These are phyloP conservation scores for Bruguiera sexangula DNA, from an alignment of 345 rosid genomes.

Conservation along the genomic window DNA sequence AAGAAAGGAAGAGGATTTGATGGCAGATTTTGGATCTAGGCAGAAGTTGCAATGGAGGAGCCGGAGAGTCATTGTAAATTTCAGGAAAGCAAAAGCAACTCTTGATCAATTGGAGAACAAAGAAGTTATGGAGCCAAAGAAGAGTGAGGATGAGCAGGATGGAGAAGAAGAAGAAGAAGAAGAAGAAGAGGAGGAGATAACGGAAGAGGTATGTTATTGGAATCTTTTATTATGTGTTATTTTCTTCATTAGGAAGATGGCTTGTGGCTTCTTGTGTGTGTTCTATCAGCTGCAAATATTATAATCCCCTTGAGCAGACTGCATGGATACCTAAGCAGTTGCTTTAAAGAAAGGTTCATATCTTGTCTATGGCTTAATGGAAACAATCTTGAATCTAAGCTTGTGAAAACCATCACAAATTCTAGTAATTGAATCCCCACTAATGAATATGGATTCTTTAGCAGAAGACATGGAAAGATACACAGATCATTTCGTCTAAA, in stretches of 20 bases:
- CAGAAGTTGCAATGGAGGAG: slow-evolving; percentile 79
- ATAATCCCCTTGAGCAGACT: no score
- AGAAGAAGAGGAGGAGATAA: slow-evolving; percentile 52
- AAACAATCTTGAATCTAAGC: no score
- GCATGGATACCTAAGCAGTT: no score
- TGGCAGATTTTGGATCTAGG: slow-evolving; percentile 77
- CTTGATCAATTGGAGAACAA: slow-evolving; percentile 86
- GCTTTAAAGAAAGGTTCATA: no score
- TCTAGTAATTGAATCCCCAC: no score
- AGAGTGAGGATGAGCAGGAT: slow-evolving; percentile 53
- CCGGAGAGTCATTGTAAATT: slow-evolving; percentile 60
- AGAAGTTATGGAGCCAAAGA: slow-evolving; percentile 55
- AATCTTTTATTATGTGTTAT: background rate
- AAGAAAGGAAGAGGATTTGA: slow-evolving; percentile 58
- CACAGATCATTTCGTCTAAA: no score
- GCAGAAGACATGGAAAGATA: no score
- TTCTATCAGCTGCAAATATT: no score
- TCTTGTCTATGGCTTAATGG: no score
- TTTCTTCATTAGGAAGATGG: background rate
- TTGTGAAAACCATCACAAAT: no score
- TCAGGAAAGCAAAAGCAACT: slow-evolving; percentile 73
- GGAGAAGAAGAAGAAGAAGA: slow-evolving; percentile 52
- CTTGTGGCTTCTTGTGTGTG: background rate
- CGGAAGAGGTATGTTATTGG: slow-evolving; percentile 54
- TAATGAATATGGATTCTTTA: no score